Conservation (phyloP, 495 filamentous ascomycete genomes). For the Podospora conica region DNA sequence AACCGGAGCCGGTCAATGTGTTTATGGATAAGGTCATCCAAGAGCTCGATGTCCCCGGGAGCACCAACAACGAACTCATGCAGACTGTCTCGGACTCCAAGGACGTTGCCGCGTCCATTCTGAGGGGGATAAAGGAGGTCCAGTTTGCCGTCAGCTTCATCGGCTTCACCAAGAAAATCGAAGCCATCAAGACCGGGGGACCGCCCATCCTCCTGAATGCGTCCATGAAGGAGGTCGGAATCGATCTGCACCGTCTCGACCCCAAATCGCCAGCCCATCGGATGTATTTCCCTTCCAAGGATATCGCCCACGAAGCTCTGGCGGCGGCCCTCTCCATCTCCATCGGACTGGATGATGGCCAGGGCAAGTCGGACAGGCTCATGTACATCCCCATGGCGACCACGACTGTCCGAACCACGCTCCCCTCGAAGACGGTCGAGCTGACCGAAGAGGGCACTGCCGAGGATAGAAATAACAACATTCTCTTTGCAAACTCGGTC, state of each 20-base stretch:
- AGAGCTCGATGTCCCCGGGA: conserved; percentile 69
- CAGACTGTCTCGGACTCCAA: conserved; percentile 89
- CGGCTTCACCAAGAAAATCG: conserved; percentile 71
- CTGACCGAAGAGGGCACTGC: conserved; percentile 65
- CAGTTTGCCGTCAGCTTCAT: conserved; percentile 94
- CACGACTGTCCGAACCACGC: conserved; percentile 86
- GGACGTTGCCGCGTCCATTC: conserved; percentile 82
- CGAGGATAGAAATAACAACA: conserved; percentile 88
- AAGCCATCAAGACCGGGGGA: conserved; percentile 56
- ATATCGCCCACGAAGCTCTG: conserved; percentile 92
- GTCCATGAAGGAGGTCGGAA: conserved; percentile 90
- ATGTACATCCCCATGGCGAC: conserved; percentile 97
- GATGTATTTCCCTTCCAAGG: conserved; percentile 95
- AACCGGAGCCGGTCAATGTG: conserved; percentile 46
- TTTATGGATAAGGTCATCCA: conserved; percentile 71
- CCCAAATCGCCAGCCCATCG: conserved; percentile 90
- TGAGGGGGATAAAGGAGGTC: conserved; percentile 90
- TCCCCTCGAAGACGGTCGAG: conserved; percentile 91
- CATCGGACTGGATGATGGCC: conserved; percentile 81
- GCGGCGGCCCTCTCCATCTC: conserved; percentile 88
- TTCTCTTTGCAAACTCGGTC: conserved; percentile 92
- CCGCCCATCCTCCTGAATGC: conserved; percentile 72
- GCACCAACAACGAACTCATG: conserved; percentile 65
- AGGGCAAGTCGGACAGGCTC: conserved; percentile 76
- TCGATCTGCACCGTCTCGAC: conserved; percentile 90